Percentiles rank a stretch among this genome's conserved stretches.
Conservation (phyloP, 768 basidiomycete species). For the Suillus variegatus region DNA sequence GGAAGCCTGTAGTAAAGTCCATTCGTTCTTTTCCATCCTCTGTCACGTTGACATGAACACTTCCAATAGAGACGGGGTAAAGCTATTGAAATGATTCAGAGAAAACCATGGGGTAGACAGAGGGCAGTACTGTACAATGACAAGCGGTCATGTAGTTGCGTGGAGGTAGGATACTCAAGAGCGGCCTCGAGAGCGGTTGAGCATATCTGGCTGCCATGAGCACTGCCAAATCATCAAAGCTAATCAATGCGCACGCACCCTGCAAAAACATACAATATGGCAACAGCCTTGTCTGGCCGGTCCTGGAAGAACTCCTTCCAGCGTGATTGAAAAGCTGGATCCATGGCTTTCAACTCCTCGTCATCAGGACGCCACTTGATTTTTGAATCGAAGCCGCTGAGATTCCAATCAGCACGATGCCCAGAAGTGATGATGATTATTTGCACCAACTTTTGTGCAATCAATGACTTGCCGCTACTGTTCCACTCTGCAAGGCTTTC, state of each 20-base stretch:
- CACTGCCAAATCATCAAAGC: no score
- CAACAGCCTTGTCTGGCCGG: conserved; percentile 57
- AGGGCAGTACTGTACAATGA: no score
- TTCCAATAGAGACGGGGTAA: no score
- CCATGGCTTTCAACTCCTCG: conserved; percentile 51
- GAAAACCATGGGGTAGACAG: no score
- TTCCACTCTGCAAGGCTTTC: conserved; percentile 30
- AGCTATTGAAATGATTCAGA: no score
- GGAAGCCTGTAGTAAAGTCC: no score
- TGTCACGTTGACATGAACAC: no score
- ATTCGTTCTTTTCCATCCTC: no score
- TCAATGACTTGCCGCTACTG: conserved; percentile 41
- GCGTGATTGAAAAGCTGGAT: conserved; percentile 44
- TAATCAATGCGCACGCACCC: conserved; percentile 25
- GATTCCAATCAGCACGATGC: not conserved
- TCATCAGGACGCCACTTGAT: conserved; percentile 55
- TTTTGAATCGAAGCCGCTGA: conserved; percentile 53
- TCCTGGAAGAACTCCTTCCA: conserved; percentile 54
- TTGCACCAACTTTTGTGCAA: conserved; percentile 51
- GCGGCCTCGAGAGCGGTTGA: no score
- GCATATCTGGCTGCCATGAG: no score
- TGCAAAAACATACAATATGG: conserved; percentile 31
- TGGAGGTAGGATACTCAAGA: no score
- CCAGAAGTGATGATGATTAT: not conserved
- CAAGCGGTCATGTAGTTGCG: no score